These are phyloP conservation scores for Pilaira anomala DNA, from an alignment of 192 early-diverging fungal species.

Conservation along the genomic window DNA sequence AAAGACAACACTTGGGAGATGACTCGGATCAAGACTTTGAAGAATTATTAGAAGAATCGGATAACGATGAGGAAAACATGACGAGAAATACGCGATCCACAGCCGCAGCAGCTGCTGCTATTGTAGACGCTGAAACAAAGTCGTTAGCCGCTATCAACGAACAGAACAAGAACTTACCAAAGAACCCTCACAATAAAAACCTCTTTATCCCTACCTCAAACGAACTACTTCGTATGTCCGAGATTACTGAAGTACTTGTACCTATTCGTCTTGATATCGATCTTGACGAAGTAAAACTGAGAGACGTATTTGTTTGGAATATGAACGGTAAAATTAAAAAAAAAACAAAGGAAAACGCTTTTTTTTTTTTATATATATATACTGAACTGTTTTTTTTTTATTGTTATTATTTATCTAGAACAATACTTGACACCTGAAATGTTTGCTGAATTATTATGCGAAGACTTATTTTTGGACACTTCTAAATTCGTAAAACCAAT, in stretches of 20 bases:
- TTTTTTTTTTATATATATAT: too few relatives aligned
- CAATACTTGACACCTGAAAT: slow-evolving; percentile 74
- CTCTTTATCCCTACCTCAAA: slow-evolving; percentile 32
- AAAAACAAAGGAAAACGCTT: not conserved
- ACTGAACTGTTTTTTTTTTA: too few relatives aligned
- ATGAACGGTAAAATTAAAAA: slow-evolving; percentile 60
- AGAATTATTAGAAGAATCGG: slow-evolving; percentile 34
- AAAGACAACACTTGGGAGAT: slow-evolving; percentile 32
- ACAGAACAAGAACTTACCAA: not conserved
- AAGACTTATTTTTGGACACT: slow-evolving; percentile 64
- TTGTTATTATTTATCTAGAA: slow-evolving; percentile 54
- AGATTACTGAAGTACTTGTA: slow-evolving; percentile 72
- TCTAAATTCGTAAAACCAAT: slow-evolving; percentile 50
- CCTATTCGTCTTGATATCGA: slow-evolving; percentile 91
- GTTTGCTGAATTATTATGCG: slow-evolving; percentile 81
- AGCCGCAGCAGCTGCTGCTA: slow-evolving; percentile 10
- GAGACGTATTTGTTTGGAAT: slow-evolving; percentile 93
- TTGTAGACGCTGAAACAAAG: slow-evolving; percentile 16
- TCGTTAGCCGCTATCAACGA: not conserved
- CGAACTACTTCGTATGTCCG: slow-evolving; percentile 53
- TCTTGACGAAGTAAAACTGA: slow-evolving; percentile 75
- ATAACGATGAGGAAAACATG: slow-evolving; percentile 14
- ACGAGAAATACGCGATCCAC: not conserved
- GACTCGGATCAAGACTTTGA: slow-evolving; percentile 48
- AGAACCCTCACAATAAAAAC: slow-evolving; percentile 34